Conservation (phyloP, 2,329 filamentous ascomycete genomes). For the Neophaeococcomyces aloes region DNA sequence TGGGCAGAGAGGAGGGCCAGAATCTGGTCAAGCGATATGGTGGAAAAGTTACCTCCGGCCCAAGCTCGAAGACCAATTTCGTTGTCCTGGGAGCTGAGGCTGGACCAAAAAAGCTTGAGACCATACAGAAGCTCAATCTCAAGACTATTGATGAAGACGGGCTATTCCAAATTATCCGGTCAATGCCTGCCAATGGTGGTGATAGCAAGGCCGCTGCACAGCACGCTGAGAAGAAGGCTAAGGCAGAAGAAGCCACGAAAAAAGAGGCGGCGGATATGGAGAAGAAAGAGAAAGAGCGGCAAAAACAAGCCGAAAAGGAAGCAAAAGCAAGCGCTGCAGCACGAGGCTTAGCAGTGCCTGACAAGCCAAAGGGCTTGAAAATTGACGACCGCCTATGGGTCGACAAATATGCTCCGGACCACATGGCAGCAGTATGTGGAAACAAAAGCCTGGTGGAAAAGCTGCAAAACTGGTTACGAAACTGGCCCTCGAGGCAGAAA, state of each 20-base stretch:
- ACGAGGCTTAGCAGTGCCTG: conserved; percentile 28
- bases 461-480: conserved; percentile 74
- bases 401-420: conserved; percentile 82
- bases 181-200: conserved; percentile 75
- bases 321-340: conserved; percentile 34
- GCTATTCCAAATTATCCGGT: conserved; percentile 72
- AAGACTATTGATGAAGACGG: conserved; percentile 94
- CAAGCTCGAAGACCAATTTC: conserved; percentile 88
- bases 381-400: conserved; percentile 70
- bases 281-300: conserved; percentile 54
- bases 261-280: conserved; percentile 79
- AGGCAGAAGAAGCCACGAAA: conserved; percentile 72
- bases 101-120: conserved; percentile 82
- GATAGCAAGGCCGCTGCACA: conserved; percentile 79
- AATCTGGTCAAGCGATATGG: conserved; percentile 85
- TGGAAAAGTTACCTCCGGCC: conserved; percentile 74
- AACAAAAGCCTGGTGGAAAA: conserved; percentile 87
- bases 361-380: conserved; percentile 32
- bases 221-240: conserved; percentile 70
- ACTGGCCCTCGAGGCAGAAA: conserved; percentile 69
- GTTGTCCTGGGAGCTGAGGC: conserved; percentile 87
- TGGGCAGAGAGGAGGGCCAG: conserved; percentile 76
- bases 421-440: conserved; percentile 80
- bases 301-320: conserved; percentile 38
- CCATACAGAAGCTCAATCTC: conserved; percentile 66